A percentile compares a stretch with the other conserved stretches of the same genome.
Conservation (phyloP, 371 early-diverging fungal species). For the Coemansia linderi region DNA sequence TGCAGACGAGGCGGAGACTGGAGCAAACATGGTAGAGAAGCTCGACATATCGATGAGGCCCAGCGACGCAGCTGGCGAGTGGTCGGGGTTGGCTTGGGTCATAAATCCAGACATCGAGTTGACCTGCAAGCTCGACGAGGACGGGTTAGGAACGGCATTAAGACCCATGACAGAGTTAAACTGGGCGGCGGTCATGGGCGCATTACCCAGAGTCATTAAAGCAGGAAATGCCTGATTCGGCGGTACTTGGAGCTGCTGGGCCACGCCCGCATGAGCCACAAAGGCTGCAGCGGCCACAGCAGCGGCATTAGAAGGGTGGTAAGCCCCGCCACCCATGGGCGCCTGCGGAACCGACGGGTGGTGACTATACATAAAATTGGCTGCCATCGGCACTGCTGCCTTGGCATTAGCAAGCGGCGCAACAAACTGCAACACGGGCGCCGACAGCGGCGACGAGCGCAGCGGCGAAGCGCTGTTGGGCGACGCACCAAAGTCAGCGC, state of each 20-base stretch:
- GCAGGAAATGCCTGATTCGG: conserved; percentile 7
- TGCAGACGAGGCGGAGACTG: conserved; percentile 14
- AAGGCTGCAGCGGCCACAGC: conserved; percentile 34
- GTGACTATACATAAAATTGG: conserved; percentile 10
- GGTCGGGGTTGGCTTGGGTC: conserved; percentile 8
- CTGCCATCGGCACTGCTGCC: background rate
- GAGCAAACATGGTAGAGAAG: conserved; percentile 31
- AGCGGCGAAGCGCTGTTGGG: conserved; percentile 23
- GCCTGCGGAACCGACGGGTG: background rate
- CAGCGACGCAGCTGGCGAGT: conserved; percentile 11
- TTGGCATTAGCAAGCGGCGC: conserved; percentile 2
- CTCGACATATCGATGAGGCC: conserved; percentile 36
- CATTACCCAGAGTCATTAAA: conserved; percentile 15
- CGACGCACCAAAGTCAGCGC: background rate
- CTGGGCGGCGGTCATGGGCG: conserved; percentile 27
- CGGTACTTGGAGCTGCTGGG: conserved; percentile 22
- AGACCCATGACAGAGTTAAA: conserved; percentile 19
- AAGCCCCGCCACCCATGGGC: conserved; percentile 6
- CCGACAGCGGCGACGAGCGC: conserved; percentile 51
- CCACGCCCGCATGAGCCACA: conserved; percentile 31
- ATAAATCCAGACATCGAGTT: conserved; percentile 32
- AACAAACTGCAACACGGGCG: conserved; percentile 24
- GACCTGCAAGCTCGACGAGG: conserved; percentile 35
- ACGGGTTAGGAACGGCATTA: background rate
- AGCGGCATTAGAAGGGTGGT: conserved; percentile 27